Percentiles rank a stretch among this genome's conserved stretches.
These are phyloP conservation scores for Epichloe gansuensis DNA, from an alignment of 2,329 filamentous ascomycete genomes.

Conservation along the genomic window DNA sequence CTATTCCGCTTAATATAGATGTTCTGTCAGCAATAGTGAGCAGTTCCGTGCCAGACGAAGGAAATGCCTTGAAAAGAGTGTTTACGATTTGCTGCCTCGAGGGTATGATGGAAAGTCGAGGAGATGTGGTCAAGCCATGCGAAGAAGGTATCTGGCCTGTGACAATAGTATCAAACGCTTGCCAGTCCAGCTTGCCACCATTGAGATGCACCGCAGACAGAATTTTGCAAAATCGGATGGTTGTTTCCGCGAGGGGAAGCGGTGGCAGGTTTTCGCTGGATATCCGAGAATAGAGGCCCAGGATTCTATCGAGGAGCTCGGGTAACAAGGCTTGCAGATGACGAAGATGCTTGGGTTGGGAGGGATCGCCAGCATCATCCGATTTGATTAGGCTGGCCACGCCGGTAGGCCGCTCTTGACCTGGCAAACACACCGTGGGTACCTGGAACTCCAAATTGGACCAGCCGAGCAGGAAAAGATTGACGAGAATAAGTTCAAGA, in stretches of 20 bases:
- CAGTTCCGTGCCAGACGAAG: constrained; percentile 49
- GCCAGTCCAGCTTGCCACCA: constrained; percentile 47
- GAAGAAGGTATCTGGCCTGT: constrained; percentile 43
- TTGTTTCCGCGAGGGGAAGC: constrained; percentile 57
- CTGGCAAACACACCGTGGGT: constrained; percentile 41
- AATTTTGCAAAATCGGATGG: constrained; percentile 60
- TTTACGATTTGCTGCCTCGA: constrained; percentile 51
- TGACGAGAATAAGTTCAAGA: constrained; percentile 73
- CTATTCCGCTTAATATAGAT: constrained; percentile 72
- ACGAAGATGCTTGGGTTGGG: constrained; percentile 40
- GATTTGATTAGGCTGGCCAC: constrained; percentile 15
- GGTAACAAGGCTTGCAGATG: constrained; percentile 49
- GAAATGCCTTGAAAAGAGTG: constrained; percentile 57
- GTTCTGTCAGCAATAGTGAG: constrained; percentile 65
- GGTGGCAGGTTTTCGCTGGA: constrained; percentile 59
- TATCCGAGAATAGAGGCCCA: constrained; percentile 59
- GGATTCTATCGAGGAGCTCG: constrained; percentile 61
- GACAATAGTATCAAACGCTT: constrained; percentile 52
- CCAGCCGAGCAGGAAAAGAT: constrained; percentile 75
- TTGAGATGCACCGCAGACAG: constrained; percentile 53
- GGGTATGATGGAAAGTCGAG: constrained; percentile 42
- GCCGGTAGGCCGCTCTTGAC: constrained; percentile 31
- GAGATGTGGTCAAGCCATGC: constrained; percentile 35
- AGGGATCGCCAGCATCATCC: constrained; percentile 22
- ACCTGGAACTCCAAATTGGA: constrained; percentile 71